Base-by-base conservation (phyloP, 768 basidiomycete species). In the Boletus pseudo-olivaceus region DNA sequence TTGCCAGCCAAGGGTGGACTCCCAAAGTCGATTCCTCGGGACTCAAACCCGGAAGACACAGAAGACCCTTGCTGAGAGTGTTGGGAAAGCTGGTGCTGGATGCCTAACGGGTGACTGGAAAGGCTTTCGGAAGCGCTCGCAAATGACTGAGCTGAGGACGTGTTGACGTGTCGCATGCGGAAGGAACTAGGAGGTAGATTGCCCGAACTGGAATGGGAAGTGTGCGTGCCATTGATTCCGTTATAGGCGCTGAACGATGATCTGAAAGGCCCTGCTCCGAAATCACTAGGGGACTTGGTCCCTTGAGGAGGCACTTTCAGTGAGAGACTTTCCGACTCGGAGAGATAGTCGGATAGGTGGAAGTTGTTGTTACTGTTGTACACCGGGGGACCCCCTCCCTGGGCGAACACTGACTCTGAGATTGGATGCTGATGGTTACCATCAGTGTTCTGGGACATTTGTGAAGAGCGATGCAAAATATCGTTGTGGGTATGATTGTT, bases 301-400 rank as follows among this genome's bases (percentile, higher is more conserved):
- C 62, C 63, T 58, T 67, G 62, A 33, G 67, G 64, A 7, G 60
- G 60, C 49, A 65, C 63, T 63, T 73, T 73, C 61, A 70, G 53
- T 27, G 70, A 65, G 32, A 65, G 64, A 61, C 62, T 63, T 33
- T 72, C 60, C 27, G 73, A 54, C 58, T 75, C 67, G 45, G 70
- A 58, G 37, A 67, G 54, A 55, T 67, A 74, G 50, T 76, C 76
- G 32, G 74, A 54, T 40, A 67, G 52, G 54, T 68, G 68, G 49
- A 60, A 60, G 49, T 61, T 69, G 47, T 60, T 73, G 62, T 54
- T 61, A 66, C 64, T 78, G 64, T 77, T 77, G 63, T 77, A 77
- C 74, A 77, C 57, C 53, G 74, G 62, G 14, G 71, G 76, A 50
- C 57, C 57, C 52, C 65, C 71, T 55, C 60, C 62, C 48, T 68